Base-by-base conservation (phyloP, 1,139 yeast genomes). In the Diutina sp. region DNA sequence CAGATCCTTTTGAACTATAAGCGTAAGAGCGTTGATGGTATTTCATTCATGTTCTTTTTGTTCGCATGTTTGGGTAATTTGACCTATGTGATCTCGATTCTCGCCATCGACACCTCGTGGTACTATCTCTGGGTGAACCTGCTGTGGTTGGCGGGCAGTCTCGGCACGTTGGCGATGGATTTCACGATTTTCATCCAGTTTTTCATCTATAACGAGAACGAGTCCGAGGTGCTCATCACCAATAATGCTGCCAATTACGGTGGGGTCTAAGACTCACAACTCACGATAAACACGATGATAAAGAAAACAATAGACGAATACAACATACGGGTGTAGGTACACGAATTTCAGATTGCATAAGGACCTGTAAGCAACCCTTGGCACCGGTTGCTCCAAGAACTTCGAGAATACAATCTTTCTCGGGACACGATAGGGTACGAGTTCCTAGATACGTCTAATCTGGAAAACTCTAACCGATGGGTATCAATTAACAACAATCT, bases 11-110 rank as follows among this genome's bases (percentile, higher is more conserved):
- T 91, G 60, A 91, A 91, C 70, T 89, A 77, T 66, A 77, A 84
- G 67, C 79, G 97, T 64, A 90, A 90, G 71, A 87, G 95, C 1
- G 88, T 96, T 66, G 97, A 90, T 59, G 98, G 98, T 35, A 87
- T 91, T 56, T 87, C 96, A 32, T 90, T 91, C 67, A 77, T 91
- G 78, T 91, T 91, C 70, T 91, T 91, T 71, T 72, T 90, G 48
- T 90, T 91, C 76, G 97, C 98, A 45, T 90, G 97, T 68, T 72
- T 91, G 59, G 98, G 98, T 54, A 91, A 91, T 68, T 74, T 88
- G 66, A 89, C 97, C 0, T 91, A 90, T 64, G 96, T 91, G 50
- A 79, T 89, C 32, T 87, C 95, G 16, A 91, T 91, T 58, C 72
- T 91, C 56, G 79, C 87, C 51, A 88, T 90, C 54, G 90, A 89